These are phyloP conservation scores for Arctostaphylos glauca DNA, from an alignment of 148 eudicot genomes.

Conservation along the genomic window DNA sequence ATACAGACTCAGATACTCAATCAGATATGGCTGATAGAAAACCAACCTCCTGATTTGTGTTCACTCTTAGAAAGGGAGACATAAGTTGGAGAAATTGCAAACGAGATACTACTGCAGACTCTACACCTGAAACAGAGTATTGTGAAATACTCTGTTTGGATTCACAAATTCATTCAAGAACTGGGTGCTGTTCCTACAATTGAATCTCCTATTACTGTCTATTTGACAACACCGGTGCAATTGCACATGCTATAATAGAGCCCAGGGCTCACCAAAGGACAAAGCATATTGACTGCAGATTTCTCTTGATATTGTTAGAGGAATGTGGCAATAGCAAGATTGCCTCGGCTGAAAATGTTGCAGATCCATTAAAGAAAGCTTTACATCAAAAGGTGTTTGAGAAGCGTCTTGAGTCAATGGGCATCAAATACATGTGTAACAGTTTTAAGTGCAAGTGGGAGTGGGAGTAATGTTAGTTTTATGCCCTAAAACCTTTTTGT, in stretches of 20 bases:
- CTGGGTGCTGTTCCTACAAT: neutral
- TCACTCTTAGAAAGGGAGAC: neutral
- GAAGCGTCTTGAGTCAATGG: neutral
- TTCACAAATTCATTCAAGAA: neutral
- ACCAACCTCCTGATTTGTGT: neutral
- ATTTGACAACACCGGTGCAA: neutral
- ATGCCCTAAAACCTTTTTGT: neutral
- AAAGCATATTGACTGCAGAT: neutral
- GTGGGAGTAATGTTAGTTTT: neutral
- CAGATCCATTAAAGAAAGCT: neutral
- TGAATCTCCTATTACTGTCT: neutral
- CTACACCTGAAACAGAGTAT: neutral
- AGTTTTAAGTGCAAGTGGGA: neutral
- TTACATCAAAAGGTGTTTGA: neutral
- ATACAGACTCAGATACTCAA: neutral
- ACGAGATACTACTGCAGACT: neutral
- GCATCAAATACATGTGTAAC: neutral
- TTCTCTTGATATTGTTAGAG: neutral
- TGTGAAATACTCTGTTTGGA: neutral
- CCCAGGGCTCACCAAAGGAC: neutral
- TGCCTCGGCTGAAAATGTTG: neutral
- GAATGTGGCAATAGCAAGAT: neutral
- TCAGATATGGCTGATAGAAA: too few species aligned
- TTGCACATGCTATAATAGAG: neutral
- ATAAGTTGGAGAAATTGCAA: neutral